Percentiles rank a stretch among this genome's conserved stretches.
Conservation (phyloP, 2,329 filamentous ascomycete species). For the Bipolaris oryzae region DNA sequence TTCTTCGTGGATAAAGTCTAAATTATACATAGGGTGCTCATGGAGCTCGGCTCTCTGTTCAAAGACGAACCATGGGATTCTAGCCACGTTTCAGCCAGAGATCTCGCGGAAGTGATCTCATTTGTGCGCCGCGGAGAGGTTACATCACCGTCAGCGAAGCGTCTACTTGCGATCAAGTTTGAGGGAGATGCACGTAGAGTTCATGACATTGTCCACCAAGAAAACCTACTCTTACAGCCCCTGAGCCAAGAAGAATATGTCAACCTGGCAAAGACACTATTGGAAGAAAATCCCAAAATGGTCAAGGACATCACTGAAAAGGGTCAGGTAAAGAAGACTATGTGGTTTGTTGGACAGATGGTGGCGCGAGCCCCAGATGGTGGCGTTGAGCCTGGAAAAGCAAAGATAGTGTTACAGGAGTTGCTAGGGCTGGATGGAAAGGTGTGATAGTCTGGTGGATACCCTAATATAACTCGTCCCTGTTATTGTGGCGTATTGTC, state of each 20-base stretch:
- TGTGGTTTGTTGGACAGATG: slow-evolving; percentile 73
- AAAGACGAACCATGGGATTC: slow-evolving; percentile 51
- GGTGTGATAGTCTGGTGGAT: not conserved
- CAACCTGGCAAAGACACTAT: slow-evolving; percentile 58
- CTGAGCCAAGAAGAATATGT: slow-evolving; percentile 63
- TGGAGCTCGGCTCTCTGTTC: slow-evolving; percentile 59
- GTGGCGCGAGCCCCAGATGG: slow-evolving; percentile 66
- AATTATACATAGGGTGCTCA: slow-evolving; percentile 51
- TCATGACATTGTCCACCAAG: slow-evolving; percentile 60
- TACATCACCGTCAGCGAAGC: slow-evolving; percentile 64
- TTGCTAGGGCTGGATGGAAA: slow-evolving; percentile 46
- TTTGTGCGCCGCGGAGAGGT: slow-evolving; percentile 52
- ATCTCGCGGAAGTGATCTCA: slow-evolving; percentile 54
- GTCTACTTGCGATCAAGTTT: slow-evolving; percentile 62
- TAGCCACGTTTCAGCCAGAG: slow-evolving; percentile 45
- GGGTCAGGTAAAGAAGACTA: slow-evolving; percentile 67
- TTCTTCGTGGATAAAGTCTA: not conserved
- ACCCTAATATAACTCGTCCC: slow-evolving; percentile 6
- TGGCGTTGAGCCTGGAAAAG: slow-evolving; percentile 65
- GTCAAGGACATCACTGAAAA: slow-evolving; percentile 65
- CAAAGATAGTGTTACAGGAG: slow-evolving; percentile 60
- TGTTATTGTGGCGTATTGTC: not conserved
- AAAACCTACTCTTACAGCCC: slow-evolving; percentile 61
- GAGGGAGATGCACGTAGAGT: slow-evolving; percentile 57
- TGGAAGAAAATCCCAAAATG: slow-evolving; percentile 62